Evolutionary conservation across 1,139 yeast genomes (phyloP), one percentile per base, ranked within the genome.

Genomic region (Taphrina populina): DNA sequence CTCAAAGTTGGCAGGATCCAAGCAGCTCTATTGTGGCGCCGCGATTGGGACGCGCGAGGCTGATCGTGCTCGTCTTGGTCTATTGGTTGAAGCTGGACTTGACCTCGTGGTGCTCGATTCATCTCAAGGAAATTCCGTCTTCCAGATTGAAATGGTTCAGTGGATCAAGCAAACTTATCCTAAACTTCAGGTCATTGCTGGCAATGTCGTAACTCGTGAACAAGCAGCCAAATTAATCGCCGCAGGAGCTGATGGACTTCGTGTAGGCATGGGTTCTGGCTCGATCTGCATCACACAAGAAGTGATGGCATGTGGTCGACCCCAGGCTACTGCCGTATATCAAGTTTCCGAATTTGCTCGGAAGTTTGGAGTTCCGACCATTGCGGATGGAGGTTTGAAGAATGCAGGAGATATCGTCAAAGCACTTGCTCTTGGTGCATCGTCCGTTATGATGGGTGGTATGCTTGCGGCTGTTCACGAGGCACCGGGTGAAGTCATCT

Each of bases 181-280:
- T 63, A 78, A 83, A 24, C 76, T 92, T 67, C 82, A 92, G 73
- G 87, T 92, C 63, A 82, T 92, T 73, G 99, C 95, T 61, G 99
- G 98, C 79, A 92, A 92, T 70, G 98, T 94, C 67, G 98, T 90
- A 61, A 90, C 96, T 64, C 85, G 98, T 74, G 98, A 92, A 73
- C 98, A 94, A 78, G 97, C 98, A 63, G 98, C 99, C 63, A 78
- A 82, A 67, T 80, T 92, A 70, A 94, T 92, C 66, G 85, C 80
- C 66, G 96, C 95, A 58, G 98, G 98, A 74, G 96, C 95, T 58
- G 99, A 92, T 73, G 98, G 90, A 70, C 80, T 92, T 68, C 88
- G 97, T 80, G 90, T 92, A 64, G 99, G 98, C 76, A 92, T 92
- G 99, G 99, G 99, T 68, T 88, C 97, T 40, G 98, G 98, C n/a